Conservation (phyloP, 1,284 basidiomycete species). For the Anthracocystis walkeri region DNA sequence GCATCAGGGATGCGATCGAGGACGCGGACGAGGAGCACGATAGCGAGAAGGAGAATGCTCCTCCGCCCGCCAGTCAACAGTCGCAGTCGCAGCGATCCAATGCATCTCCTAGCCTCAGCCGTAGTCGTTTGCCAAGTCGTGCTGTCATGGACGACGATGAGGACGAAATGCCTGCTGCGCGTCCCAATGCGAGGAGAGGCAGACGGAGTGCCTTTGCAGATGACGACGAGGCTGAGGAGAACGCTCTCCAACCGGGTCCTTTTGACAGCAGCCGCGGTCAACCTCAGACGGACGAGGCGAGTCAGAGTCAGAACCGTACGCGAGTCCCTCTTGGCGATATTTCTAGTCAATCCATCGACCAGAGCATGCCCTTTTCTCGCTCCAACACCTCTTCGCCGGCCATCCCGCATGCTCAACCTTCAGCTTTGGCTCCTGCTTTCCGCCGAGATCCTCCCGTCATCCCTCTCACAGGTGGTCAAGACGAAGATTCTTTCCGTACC, state of each 20-base stretch:
- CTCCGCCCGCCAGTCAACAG: constrained; percentile 41
- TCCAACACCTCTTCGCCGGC: constrained; percentile 37
- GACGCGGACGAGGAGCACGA: constrained; percentile 42
- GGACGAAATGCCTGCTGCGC: constrained; percentile 40
- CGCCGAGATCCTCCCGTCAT: constrained; percentile 28
- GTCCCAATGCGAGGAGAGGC: constrained; percentile 19
- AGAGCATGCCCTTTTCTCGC: constrained; percentile 31
- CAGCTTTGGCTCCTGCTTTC: constrained; percentile 5
- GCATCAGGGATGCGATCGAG: constrained; percentile 21
- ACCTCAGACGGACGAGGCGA: constrained; percentile 1
- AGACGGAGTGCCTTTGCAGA: constrained; percentile 41
- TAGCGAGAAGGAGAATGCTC: constrained; percentile 63
- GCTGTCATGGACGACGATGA: constrained; percentile 53
- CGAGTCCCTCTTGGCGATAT: constrained; percentile 44
- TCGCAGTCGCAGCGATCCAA: constrained; percentile 23
- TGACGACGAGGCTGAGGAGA: constrained; percentile 32
- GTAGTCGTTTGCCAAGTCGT: constrained; percentile 22
- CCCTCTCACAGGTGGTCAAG: constrained; percentile 16
- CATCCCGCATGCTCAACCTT: constrained; percentile 19
- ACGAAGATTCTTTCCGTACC: constrained; percentile 48
- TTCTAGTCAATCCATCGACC: constrained; percentile 44
- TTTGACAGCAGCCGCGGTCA: constrained; percentile 22
- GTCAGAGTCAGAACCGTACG: constrained; percentile 16
- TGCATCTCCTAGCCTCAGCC: constrained; percentile 25
- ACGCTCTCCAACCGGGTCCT: constrained; percentile 36